Base-by-base conservation (phyloP, 2,329 filamentous ascomycete genomes). In the Endothia cerciana region DNA sequence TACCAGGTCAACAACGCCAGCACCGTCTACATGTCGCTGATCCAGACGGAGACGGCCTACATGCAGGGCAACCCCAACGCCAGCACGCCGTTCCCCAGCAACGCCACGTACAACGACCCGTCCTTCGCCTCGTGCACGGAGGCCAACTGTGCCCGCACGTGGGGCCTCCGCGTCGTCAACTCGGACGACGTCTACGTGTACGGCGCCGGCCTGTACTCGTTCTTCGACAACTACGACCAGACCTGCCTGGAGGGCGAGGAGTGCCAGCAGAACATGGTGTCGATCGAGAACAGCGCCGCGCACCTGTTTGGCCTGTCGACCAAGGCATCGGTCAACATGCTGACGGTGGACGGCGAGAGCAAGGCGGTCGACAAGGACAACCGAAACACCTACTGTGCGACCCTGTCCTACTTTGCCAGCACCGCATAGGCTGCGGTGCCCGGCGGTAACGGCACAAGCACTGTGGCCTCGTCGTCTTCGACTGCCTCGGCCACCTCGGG, bases 11-110 rank as follows among this genome's bases (percentile, higher is more conserved):
- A 85, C 74, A 89, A 89, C 69, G 92, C 93, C 1, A 83, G 87
- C 73, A 90, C 94, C 74, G 84, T 97, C 69, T 97, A 91, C 81
- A 89, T 96, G 85, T 89, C 87, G 13, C 80, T 92, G 60, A 92
- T 97, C 72, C 94, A 97, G 80, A 92, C 91, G 3, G 94, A 97
- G 80, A 97, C 93, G 5, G 91, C 93, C 40, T 93, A 92, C 82
- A 93, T 90, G 84, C 92, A 97, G 80, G 86, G 90, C 75, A 94
- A 94, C 80, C 92, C 93, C 4, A 85, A 90, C 71, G 86, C 92
- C 2, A 83, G 85, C 11, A 82, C 85, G 11, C 91, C 89, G 47
- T 93, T 91, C 77, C 80, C 80, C 0, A 78, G 81, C 69, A 87
- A 89, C 72, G 70, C 83, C 22, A 78, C 79, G 7, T 91, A 83